Percentiles rank a stretch among this genome's conserved stretches.
Conservation (phyloP, 208 protist species). For the Novymonas esmeraldas region DNA sequence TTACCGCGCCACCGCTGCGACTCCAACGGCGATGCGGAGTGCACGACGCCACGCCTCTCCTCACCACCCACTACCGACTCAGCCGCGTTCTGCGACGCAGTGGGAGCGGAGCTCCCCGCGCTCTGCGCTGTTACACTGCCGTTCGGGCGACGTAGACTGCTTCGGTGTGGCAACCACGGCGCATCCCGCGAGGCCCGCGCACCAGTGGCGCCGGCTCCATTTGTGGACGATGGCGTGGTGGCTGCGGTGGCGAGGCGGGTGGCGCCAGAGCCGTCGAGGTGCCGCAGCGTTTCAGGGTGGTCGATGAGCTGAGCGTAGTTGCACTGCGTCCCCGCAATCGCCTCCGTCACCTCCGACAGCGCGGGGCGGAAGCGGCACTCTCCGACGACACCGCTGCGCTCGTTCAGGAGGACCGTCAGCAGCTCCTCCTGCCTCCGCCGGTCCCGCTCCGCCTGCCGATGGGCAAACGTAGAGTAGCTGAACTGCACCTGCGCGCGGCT, state of each 20-base stretch:
- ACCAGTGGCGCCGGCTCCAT: no score
- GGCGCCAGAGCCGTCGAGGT: not conserved
- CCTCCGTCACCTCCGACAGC: constrained; percentile 11
- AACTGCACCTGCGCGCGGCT: constrained; percentile 3
- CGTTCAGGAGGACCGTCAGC: constrained; percentile 3
- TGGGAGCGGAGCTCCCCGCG: no score
- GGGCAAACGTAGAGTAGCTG: constrained; percentile 13
- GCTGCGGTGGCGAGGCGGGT: not conserved
- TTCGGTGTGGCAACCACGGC: no score
- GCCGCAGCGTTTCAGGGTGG: not conserved
- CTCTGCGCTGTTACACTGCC: not conserved
- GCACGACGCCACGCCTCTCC: not conserved
- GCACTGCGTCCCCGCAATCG: constrained; percentile 2
- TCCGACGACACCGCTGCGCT: constrained; percentile 8
- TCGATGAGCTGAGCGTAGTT: constrained; percentile 17
- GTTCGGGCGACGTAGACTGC: not conserved
- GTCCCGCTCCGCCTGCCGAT: constrained; percentile 5
- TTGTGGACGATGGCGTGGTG: not conserved
- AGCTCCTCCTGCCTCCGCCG: constrained; percentile 12
- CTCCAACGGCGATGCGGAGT: not conserved
- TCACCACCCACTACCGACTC: not conserved
- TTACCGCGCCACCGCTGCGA: not conserved
- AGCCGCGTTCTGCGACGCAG: not conserved
- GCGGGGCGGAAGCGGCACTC: constrained; percentile 24
- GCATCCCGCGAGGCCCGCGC: not conserved